Evolutionary conservation across 164 flowering plant genomes (phyloP).

Genomic region (Piper longum): DNA sequence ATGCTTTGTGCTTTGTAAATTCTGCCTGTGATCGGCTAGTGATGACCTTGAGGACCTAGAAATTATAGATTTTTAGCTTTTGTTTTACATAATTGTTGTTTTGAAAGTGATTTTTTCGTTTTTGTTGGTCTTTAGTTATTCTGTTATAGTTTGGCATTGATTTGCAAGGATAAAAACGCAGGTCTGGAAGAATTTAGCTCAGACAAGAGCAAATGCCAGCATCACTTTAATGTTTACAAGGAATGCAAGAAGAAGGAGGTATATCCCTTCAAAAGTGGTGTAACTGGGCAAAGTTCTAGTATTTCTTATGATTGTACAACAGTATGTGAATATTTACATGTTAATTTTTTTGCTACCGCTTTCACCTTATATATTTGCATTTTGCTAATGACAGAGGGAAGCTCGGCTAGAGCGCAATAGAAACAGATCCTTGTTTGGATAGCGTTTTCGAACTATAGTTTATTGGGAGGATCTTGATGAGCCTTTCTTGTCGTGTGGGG

Average conservation of each 20-base stretch:
- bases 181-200: conserved; percentile 55
- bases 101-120: background rate
- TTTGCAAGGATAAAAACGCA: conserved; percentile 17
- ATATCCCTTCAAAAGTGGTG: background rate
- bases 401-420: conserved; percentile 76
- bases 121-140: background rate
- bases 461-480: conserved; percentile 1
- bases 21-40: background rate
- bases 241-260: conserved; percentile 90
- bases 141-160: background rate
- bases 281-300: too few species aligned
- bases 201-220: conserved; percentile 89
- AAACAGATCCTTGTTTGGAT: conserved; percentile 53
- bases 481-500: too few species aligned
- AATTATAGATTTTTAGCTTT: background rate
- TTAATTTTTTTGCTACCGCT: too few species aligned
- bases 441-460: conserved; percentile 6
- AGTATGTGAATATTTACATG: too few species aligned
- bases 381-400: conserved; percentile 46
- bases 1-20: background rate
- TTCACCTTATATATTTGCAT: background rate
- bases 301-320: too few species aligned
- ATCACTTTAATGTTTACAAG: conserved; percentile 81
- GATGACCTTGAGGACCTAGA: background rate
- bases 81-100: background rate